These are phyloP conservation scores for Imleria badia DNA, from an alignment of 768 basidiomycete species.

Conservation along the genomic window DNA sequence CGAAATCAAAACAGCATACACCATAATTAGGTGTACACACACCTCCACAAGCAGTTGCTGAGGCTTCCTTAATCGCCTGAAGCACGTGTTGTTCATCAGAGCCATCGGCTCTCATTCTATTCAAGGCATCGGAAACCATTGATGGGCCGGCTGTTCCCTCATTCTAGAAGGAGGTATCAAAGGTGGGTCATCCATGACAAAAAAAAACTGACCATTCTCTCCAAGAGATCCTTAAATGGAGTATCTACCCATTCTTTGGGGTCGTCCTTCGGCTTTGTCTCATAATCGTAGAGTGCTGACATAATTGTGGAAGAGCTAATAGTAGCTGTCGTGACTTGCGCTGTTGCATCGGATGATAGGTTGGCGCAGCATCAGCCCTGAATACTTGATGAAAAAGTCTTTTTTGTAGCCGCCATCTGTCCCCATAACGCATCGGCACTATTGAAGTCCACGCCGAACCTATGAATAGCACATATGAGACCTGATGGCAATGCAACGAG, in stretches of 20 bases:
- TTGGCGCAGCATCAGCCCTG: constrained; percentile 20
- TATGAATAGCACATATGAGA: not conserved
- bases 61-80: constrained; percentile 18
- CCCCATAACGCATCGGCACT: constrained; percentile 37
- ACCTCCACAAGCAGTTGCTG: constrained; percentile 24
- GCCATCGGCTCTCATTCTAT: constrained; percentile 1
- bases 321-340: constrained; percentile 32
- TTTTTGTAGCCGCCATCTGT: constrained; percentile 37
- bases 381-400: constrained; percentile 38
- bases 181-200: not conserved
- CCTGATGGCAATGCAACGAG: not conserved
- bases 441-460: constrained; percentile 36
- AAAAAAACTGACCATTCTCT: constrained; percentile 12
- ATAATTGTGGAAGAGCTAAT: constrained; percentile 31
- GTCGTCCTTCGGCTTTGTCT: constrained; percentile 30
- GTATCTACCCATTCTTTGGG: constrained; percentile 18
- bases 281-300: constrained; percentile 33
- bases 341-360: constrained; percentile 34
- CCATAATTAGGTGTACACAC: not conserved
- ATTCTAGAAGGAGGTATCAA: constrained; percentile 6
- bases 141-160: constrained; percentile 12
- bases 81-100: not conserved
- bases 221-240: constrained; percentile 17
- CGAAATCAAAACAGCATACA: not conserved
- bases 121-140: constrained; percentile 17